A percentile compares a stretch with the other conserved stretches of the same genome.
Conservation (phyloP, 257 asterid species). For the Gentiana macrophylla region DNA sequence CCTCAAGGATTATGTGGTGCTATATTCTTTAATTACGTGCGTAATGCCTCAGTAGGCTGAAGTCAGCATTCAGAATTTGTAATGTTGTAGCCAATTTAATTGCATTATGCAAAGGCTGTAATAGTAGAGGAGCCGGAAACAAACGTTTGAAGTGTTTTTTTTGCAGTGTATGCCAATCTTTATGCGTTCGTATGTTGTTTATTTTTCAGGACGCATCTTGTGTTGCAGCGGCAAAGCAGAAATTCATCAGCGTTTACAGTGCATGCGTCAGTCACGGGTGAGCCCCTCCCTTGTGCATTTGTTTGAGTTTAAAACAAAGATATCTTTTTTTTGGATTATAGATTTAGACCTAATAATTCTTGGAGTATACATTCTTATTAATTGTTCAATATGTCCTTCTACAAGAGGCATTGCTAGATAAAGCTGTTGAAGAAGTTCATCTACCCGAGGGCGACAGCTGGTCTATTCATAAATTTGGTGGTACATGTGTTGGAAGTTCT, state of each 20-base stretch:
- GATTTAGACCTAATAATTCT: neutral
- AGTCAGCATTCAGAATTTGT: neutral
- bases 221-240: slow-evolving; percentile 29
- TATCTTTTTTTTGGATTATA: neutral
- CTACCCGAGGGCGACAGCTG: slow-evolving; percentile 81
- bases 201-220: slow-evolving; percentile 34
- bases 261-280: slow-evolving; percentile 50
- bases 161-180: neutral
- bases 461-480: slow-evolving; percentile 97
- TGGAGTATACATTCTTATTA: slow-evolving; percentile 3
- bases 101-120: neutral
- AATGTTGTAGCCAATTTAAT: neutral
- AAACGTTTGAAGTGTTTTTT: neutral
- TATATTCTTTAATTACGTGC: neutral
- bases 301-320: slow-evolving; percentile 1
- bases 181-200: neutral
- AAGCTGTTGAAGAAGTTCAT: slow-evolving; percentile 37
- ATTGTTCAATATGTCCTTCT: slow-evolving; percentile 1
- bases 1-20: neutral
- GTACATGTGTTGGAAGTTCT: slow-evolving; percentile 91
- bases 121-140: too few relatives aligned
- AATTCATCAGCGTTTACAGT: slow-evolving; percentile 25
- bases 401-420: slow-evolving; percentile 42
- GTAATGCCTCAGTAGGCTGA: neutral
- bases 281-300: slow-evolving; percentile 30